Evolutionary conservation across 2,329 filamentous ascomycete species (phyloP).

Genomic region (Talaromyces sp.): DNA sequence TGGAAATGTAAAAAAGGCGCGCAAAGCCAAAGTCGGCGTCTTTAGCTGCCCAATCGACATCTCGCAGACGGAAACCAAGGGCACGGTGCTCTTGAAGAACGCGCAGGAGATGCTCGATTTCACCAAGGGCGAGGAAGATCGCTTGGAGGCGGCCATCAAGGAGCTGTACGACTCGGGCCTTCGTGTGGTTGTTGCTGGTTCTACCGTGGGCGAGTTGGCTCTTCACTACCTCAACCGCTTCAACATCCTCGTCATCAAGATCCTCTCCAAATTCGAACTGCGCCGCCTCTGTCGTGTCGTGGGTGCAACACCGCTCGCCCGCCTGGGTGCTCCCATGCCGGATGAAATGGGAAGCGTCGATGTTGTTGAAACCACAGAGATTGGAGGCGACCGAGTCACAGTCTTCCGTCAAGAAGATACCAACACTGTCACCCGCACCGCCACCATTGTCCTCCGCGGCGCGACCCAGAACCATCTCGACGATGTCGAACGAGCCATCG

Average conservation of each 20-base stretch:
- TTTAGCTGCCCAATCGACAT: conserved; percentile 95
- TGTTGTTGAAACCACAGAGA: conserved; percentile 93
- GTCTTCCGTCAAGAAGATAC: conserved; percentile 86
- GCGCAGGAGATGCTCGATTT: conserved; percentile 99
- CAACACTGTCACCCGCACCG: conserved; percentile 82
- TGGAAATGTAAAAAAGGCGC: conserved; percentile 82
- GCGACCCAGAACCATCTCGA: conserved; percentile 98
- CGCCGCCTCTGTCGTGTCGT: conserved; percentile 92
- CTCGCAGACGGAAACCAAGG: conserved; percentile 97
- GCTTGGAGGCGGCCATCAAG: conserved; percentile 88
- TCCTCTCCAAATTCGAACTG: conserved; percentile 97
- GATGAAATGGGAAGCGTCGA: conserved; percentile 97
- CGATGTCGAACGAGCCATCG: conserved; percentile 92
- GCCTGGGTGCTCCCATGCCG: conserved; percentile 96
- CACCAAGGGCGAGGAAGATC: conserved; percentile 90
- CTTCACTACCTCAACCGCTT: conserved; percentile 97
- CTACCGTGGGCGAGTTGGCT: conserved; percentile 91
- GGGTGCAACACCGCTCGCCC: conserved; percentile 90
- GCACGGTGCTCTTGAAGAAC: conserved; percentile 92
- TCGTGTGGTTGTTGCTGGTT: conserved; percentile 84
- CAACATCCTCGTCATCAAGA: conserved; percentile 92
- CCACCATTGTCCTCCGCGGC: conserved; percentile 88
- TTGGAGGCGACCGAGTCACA: conserved; percentile 94
- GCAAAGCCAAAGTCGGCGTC: conserved; percentile 91
- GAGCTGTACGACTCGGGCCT: conserved; percentile 91